Evolutionary conservation across 148 eudicot species (phyloP), one percentile per base, ranked within the genome.

Genomic region (Arctostaphylos glauca): DNA sequence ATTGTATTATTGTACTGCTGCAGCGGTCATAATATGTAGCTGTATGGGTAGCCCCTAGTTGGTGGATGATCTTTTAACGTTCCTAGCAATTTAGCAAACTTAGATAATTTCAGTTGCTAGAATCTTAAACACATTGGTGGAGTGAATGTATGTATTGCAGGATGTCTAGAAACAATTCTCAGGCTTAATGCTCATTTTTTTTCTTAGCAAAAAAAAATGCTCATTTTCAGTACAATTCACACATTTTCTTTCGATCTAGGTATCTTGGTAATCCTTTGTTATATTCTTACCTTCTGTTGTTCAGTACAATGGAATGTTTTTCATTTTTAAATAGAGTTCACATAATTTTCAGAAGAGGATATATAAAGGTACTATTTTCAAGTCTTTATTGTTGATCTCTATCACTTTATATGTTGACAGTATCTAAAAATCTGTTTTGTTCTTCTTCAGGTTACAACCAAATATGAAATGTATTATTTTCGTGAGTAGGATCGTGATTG

Each of bases 391-490:
- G 4, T 15, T 16, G 6, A 44, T 60, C 54, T 62, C 23, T 48
- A 3, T 64, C 31, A 64, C 15, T 18, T 52, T 47, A 80, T 71
- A 44, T 41, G 66, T 43, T 80, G 50, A 53, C 52, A 80, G 47
- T 18, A 78, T 60, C 64, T 79, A 53, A 81, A 71, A 48, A 25
- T 15, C 47, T 60, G 66, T 80, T 53, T 80, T 25, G 23, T 15
- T 74, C 71, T 55, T 55, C 31, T 80, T 80, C 98, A 96, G 99
- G 96, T 86, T 86, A 52, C 92, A 91, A 74, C 89, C 92, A 21
- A 90, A 91, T 87, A 94, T 92, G 98, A 96, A 96, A 86, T 96
- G 98, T 84, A 96, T 96, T 79, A 83, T 96, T 75, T 96, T 96
- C 83, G 99, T 96, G 83, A 93, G 89, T 87, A 92, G 98, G 89